A percentile compares a stretch with the other conserved stretches of the same genome.
Conservation (phyloP, 2,329 filamentous ascomycete genomes). For the Eutypella sp. region DNA sequence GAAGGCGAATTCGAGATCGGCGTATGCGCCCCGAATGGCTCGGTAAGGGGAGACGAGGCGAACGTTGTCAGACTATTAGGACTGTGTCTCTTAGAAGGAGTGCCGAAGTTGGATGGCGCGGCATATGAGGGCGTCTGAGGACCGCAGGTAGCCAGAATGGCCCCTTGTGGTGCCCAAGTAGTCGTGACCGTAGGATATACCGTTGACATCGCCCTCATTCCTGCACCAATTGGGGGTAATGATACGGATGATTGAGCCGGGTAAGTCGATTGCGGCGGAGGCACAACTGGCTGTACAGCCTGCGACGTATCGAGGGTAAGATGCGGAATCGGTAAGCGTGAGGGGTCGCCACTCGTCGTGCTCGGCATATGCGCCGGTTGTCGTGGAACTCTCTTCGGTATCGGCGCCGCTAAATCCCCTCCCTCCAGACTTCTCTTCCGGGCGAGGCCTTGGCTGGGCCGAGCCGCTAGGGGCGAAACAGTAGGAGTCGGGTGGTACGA, state of each 20-base stretch:
- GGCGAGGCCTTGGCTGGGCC: conserved; percentile 36
- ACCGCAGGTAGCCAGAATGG: conserved; percentile 25
- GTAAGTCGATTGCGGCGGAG: conserved; percentile 35
- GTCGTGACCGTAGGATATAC: conserved; percentile 58
- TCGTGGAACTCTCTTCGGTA: conserved; percentile 45
- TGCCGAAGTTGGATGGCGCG: conserved; percentile 36
- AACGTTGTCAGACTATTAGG: conserved; percentile 48
- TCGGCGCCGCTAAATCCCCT: conserved; percentile 45
- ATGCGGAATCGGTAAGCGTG: conserved; percentile 64
- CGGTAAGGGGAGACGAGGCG: conserved; percentile 65
- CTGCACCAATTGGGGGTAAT: conserved; percentile 56
- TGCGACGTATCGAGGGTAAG: conserved; percentile 58
- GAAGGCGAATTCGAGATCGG: conserved; percentile 79
- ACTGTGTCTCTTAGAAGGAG: conserved; percentile 50
- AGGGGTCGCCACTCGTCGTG: conserved; percentile 21
- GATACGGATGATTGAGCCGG: conserved; percentile 45
- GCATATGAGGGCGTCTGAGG: conserved; percentile 27
- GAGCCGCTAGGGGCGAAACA: conserved; percentile 45
- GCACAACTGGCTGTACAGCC: conserved; percentile 14
- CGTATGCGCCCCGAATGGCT: conserved; percentile 55
- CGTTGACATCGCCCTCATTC: conserved; percentile 69
- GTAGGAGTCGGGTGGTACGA: conserved; percentile 33
- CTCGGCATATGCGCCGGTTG: conserved; percentile 20
- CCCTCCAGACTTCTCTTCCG: conserved; percentile 50
- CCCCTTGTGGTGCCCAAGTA: conserved; percentile 33